Evolutionary conservation across 2,329 filamentous ascomycete genomes (phyloP).

Genomic region (Juglanconis sp.): DNA sequence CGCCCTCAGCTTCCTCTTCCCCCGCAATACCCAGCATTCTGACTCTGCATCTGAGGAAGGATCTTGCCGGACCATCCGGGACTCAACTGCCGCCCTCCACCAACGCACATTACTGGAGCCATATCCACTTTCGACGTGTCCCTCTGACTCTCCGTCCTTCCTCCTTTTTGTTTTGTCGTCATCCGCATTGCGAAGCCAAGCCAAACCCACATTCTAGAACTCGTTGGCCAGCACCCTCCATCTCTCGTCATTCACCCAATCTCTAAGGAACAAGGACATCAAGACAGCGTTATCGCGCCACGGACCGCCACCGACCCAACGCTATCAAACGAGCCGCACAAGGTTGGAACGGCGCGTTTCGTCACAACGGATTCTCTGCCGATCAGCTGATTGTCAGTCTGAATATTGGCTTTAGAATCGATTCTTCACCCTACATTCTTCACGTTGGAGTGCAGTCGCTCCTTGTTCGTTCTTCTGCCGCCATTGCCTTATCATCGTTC

Average conservation of each 20-base stretch:
- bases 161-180: neutral
- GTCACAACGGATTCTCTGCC: neutral
- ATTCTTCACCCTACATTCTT: neutral
- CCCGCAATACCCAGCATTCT: constrained; percentile 8
- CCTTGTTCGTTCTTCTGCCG: neutral
- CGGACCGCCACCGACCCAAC: neutral
- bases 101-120: neutral
- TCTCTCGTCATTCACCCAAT: neutral
- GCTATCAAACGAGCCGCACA: neutral
- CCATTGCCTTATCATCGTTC: constrained; percentile 1
- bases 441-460: neutral
- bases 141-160: neutral
- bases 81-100: constrained; percentile 10
- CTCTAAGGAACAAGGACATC: neutral
- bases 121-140: neutral
- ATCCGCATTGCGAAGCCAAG: neutral
- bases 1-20: constrained; percentile 2
- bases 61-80: constrained; percentile 4
- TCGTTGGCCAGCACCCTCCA: neutral
- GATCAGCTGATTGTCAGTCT: neutral
- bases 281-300: neutral
- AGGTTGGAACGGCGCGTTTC: constrained; percentile 6
- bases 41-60: constrained; percentile 5
- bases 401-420: neutral
- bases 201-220: neutral